A percentile compares a stretch with the other conserved stretches of the same genome.
These are phyloP conservation scores for Umbilicus rupestris DNA, from an alignment of 164 flowering plant genomes.

Conservation along the genomic window DNA sequence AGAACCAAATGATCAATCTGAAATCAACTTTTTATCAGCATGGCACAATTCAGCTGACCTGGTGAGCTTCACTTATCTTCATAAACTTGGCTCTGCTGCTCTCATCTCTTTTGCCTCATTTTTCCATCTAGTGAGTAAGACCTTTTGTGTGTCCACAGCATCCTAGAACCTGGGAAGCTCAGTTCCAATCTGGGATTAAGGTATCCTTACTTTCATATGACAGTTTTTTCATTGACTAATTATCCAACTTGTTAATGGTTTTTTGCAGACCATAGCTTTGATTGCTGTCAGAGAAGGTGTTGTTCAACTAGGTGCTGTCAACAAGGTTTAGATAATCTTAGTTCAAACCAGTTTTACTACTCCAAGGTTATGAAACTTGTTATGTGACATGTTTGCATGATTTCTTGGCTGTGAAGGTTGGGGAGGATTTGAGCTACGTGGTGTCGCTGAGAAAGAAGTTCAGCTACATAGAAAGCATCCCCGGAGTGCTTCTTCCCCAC, in stretches of 20 bases:
- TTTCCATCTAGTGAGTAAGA: not conserved
- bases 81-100: not conserved
- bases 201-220: conserved; percentile 21
- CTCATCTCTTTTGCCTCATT: not conserved
- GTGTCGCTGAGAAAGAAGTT: conserved; percentile 68
- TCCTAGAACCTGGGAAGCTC: conserved; percentile 99
- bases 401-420: conserved; percentile 30
- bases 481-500: conserved; percentile 91
- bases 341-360: not conserved
- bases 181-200: conserved; percentile 93
- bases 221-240: not conserved
- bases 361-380: not conserved
- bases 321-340: conserved; percentile 44
- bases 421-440: conserved; percentile 78
- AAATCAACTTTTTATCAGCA: conserved; percentile 76
- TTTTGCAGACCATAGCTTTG: conserved; percentile 83
- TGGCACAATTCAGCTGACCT: conserved; percentile 90
- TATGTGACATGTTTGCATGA: not conserved
- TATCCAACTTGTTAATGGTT: not conserved
- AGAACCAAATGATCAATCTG: conserved; percentile 70
- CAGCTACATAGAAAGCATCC: conserved; percentile 85
- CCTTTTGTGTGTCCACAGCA: conserved; percentile 30
- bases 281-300: conserved; percentile 95
- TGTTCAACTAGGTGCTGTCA: conserved; percentile 72
- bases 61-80: conserved; percentile 22